Evolutionary conservation across 164 flowering plant genomes (phyloP).

Genomic region (Stephania cephalantha): DNA sequence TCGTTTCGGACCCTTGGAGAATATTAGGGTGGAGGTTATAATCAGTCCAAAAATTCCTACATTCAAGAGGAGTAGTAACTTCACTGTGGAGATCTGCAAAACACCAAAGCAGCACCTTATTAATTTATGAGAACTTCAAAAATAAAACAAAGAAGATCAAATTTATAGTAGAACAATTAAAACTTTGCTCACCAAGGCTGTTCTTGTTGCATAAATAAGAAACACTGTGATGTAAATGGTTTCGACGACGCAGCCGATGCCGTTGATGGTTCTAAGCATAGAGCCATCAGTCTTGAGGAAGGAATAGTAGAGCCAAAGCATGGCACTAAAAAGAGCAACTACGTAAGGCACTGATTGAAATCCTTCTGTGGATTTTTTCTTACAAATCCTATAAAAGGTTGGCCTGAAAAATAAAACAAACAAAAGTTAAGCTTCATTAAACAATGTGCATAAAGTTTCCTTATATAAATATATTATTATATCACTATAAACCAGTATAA

Average conservation of each 20-base stretch:
- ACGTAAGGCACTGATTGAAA: conserved; percentile 71
- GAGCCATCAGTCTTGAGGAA: conserved; percentile 38
- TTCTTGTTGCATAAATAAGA: conserved; percentile 52
- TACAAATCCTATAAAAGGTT: conserved; percentile 55
- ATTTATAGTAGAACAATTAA: too few relatives aligned
- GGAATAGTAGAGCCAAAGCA: conserved; percentile 55
- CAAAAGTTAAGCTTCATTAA: background rate
- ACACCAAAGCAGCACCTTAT: background rate
- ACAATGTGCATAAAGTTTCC: too few relatives aligned
- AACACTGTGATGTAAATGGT: conserved; percentile 39
- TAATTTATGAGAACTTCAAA: background rate
- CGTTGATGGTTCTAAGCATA: conserved; percentile 56
- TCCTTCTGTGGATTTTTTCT: conserved; percentile 69
- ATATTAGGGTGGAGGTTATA: conserved; percentile 26
- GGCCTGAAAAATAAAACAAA: conserved; percentile 35
- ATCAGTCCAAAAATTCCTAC: conserved; percentile 30
- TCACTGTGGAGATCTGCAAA: conserved; percentile 41
- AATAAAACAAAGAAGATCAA: background rate
- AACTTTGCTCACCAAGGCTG: conserved; percentile 29
- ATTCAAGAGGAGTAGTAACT: conserved; percentile 42
- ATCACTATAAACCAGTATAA: too few relatives aligned
- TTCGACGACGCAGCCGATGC: conserved; percentile 44
- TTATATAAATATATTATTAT: too few relatives aligned
- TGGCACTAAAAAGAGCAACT: conserved; percentile 69
- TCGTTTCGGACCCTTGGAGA: conserved; percentile 20